phyloP scores from a whole-genome alignment of 352 stramenopile genomes.

The Globisporangium sylvaticum region DNA sequence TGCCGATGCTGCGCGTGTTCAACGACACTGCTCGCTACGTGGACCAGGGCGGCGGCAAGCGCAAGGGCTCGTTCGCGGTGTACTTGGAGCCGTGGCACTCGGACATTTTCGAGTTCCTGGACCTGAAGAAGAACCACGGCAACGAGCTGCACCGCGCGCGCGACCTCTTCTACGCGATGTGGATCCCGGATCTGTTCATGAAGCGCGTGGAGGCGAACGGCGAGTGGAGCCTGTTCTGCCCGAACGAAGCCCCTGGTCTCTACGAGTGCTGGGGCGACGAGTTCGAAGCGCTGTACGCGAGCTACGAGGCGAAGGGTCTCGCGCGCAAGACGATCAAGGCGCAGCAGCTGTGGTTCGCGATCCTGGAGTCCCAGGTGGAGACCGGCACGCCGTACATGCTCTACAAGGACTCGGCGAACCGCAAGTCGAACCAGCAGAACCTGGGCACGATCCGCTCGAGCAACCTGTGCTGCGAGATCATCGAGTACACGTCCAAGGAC shows the following conservation, averaged over 20 bases:
- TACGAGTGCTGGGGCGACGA: slow-evolving; percentile 93
- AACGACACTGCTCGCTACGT: slow-evolving; percentile 99
- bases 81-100: slow-evolving; percentile 99
- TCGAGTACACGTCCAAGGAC: slow-evolving; percentile 97
- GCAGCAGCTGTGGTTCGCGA: slow-evolving; percentile 98
- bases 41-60: slow-evolving; percentile 96
- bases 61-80: slow-evolving; percentile 98
- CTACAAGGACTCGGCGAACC: slow-evolving; percentile 99
- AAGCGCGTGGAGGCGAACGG: slow-evolving; percentile 96
- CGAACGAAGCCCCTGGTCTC: slow-evolving; percentile 96
- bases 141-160: slow-evolving; percentile 96
- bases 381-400: slow-evolving; percentile 99
- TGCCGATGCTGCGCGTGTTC: slow-evolving; percentile 99
- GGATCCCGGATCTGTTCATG: slow-evolving; percentile 99
- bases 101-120: slow-evolving; percentile 98
- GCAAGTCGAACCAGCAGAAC: slow-evolving; percentile 99
- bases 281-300: slow-evolving; percentile 94
- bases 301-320: slow-evolving; percentile 95
- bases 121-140: slow-evolving; percentile 98
- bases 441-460: slow-evolving; percentile 99
- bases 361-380: slow-evolving; percentile 98
- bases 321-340: slow-evolving; percentile 95
- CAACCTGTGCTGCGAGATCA: slow-evolving; percentile 99
- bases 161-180: slow-evolving; percentile 99
- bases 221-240: slow-evolving; percentile 97